phyloP scores from a whole-genome alignment of 1,139 yeast genomes.

The Debaryomyces udenii region DNA sequence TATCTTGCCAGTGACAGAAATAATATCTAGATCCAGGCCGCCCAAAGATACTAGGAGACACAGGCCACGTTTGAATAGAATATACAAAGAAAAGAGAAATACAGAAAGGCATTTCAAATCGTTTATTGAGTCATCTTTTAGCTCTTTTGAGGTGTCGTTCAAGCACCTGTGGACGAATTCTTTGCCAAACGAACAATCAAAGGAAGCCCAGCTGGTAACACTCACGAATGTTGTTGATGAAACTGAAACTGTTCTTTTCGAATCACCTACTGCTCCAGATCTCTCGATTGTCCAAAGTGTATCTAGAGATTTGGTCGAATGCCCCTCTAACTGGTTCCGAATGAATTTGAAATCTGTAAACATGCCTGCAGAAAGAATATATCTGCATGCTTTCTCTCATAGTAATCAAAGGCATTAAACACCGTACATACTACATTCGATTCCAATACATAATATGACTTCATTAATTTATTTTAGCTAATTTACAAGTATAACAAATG shows the following conservation, averaged over 20 bases:
- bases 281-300: slow-evolving; percentile 7
- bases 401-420: too few relatives aligned
- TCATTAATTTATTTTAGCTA: not conserved
- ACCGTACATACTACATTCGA: not conserved
- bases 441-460: not conserved
- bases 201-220: not conserved
- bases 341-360: slow-evolving; percentile 17
- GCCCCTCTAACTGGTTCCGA: slow-evolving; percentile 24
- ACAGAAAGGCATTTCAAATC: not conserved
- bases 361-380: not conserved
- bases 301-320: slow-evolving; percentile 14
- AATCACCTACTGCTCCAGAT: not conserved
- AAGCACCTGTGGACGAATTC: not conserved
- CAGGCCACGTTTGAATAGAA: slow-evolving; percentile 10
- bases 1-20: too few relatives aligned
- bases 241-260: not conserved
- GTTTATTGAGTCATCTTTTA: slow-evolving; percentile 14
- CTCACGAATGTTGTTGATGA: not conserved
- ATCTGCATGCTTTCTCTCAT: not conserved
- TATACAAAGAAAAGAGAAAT: slow-evolving; percentile 1
- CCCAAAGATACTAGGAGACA: not conserved
- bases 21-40: not conserved
- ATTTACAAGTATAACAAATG: slow-evolving; percentile 1
- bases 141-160: slow-evolving; percentile 17
- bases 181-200: not conserved